phyloP scores from a whole-genome alignment of 129 eudicot genomes.

The Heracleum sosnowskyi region DNA sequence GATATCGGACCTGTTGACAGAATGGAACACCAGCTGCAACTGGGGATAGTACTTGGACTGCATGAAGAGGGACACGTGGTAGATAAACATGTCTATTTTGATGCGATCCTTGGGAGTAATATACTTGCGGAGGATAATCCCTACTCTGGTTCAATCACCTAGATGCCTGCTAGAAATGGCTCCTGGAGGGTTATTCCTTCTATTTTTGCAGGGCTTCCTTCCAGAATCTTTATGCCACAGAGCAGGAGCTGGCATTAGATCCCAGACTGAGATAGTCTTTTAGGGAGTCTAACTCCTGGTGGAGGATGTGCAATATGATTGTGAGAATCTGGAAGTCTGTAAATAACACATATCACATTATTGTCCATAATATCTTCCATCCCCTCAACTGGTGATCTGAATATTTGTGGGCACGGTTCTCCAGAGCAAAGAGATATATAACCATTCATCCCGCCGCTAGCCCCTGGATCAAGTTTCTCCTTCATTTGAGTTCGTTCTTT shows the following conservation, averaged over 20 bases:
- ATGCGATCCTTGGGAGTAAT: slow-evolving; percentile 19
- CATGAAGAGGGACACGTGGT: slow-evolving; percentile 22
- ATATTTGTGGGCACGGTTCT: too few species aligned
- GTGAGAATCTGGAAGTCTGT: slow-evolving; percentile 72
- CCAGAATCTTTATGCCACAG: too few species aligned
- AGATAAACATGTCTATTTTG: slow-evolving; percentile 28
- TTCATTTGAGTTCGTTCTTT: slow-evolving; percentile 49
- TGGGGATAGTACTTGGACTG: neutral
- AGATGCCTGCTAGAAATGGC: slow-evolving; percentile 47
- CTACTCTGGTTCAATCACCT: slow-evolving; percentile 20
- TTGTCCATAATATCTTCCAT: too few species aligned
- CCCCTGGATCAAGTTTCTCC: too few species aligned
- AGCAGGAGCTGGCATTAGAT: slow-evolving; percentile 48
- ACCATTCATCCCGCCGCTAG: too few species aligned
- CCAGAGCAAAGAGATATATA: too few species aligned
- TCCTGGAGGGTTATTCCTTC: slow-evolving; percentile 19
- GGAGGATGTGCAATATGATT: slow-evolving; percentile 65
- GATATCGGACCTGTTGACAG: slow-evolving; percentile 21
- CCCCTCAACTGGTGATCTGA: too few species aligned
- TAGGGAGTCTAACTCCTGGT: slow-evolving; percentile 65
- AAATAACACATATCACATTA: slow-evolving; percentile 62
- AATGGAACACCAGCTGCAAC: slow-evolving; percentile 16
- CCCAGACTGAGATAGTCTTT: slow-evolving; percentile 61
- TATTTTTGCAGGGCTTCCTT: too few species aligned
- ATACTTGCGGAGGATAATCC: slow-evolving; percentile 23